phyloP scores from a whole-genome alignment of 257 asterid species.

The Ocimum tenuiflorum region DNA sequence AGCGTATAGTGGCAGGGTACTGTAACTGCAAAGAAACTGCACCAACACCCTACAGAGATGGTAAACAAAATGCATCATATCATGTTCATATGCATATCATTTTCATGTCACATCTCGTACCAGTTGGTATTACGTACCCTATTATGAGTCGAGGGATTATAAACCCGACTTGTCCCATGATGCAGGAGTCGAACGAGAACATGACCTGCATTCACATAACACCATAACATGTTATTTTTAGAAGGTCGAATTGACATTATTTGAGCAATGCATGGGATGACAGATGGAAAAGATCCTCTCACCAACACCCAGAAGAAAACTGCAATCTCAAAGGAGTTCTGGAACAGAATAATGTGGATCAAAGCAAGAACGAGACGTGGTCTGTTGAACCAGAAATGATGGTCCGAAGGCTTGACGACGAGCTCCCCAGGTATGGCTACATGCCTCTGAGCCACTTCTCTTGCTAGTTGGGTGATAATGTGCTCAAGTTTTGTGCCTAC shows the following conservation, averaged over 20 bases:
- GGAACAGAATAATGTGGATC: constrained; percentile 52
- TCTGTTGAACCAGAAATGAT: constrained; percentile 52
- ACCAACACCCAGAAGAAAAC: constrained; percentile 62
- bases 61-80: not conserved
- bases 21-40: constrained; percentile 70
- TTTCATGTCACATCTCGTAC: not conserved
- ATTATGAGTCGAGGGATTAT: constrained; percentile 56
- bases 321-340: constrained; percentile 58
- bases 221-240: not conserved
- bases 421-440: constrained; percentile 47
- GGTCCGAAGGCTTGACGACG: constrained; percentile 47
- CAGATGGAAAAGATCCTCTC: not conserved
- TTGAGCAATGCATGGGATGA: not conserved
- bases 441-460: constrained; percentile 49
- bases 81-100: not conserved
- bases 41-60: constrained; percentile 40
- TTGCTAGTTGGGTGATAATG: constrained; percentile 42
- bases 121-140: constrained; percentile 34
- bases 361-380: constrained; percentile 45
- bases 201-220: constrained; percentile 28
- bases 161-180: constrained; percentile 47
- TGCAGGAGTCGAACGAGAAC: constrained; percentile 62
- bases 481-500: constrained; percentile 77
- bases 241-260: not conserved
- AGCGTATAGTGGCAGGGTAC: constrained; percentile 70